These are phyloP conservation scores for Fraxinus dipetala DNA, from an alignment of 305 asterid genomes.

Conservation along the genomic window DNA sequence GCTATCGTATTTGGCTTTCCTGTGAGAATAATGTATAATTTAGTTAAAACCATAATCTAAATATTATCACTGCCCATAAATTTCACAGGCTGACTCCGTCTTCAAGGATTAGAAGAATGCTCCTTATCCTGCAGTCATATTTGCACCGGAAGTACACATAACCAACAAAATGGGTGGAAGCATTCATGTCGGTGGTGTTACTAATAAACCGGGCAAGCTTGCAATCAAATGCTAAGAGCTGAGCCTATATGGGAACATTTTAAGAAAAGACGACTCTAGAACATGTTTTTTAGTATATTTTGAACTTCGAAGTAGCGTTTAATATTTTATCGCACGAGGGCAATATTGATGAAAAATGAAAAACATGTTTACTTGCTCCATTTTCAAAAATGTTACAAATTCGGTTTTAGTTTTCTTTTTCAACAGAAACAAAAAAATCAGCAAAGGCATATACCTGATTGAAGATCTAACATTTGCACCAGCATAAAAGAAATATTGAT, in stretches of 20 bases:
- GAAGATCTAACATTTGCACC: slow-evolving; percentile 93
- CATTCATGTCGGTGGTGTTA: background rate
- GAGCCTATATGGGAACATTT: background rate
- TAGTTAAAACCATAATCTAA: background rate
- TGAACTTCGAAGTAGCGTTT: background rate
- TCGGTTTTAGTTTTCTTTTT: background rate
- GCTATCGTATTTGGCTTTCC: slow-evolving; percentile 63
- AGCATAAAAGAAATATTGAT: slow-evolving; percentile 90
- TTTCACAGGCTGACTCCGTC: background rate
- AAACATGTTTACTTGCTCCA: background rate
- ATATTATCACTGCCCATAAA: background rate
- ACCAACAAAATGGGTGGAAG: background rate
- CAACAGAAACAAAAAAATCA: background rate
- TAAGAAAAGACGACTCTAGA: background rate
- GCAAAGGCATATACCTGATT: slow-evolving; percentile 42
- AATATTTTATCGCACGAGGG: background rate
- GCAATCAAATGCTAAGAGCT: background rate
- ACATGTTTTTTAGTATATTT: background rate
- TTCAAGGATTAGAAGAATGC: background rate
- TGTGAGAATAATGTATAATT: slow-evolving; percentile 28
- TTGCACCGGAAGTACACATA: background rate
- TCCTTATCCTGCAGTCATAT: background rate
- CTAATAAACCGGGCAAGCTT: background rate
- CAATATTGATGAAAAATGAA: background rate
- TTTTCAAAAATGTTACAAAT: background rate